Base-by-base conservation (phyloP, 2,329 filamentous ascomycete species). In the Calcarisporium arbuscula region DNA sequence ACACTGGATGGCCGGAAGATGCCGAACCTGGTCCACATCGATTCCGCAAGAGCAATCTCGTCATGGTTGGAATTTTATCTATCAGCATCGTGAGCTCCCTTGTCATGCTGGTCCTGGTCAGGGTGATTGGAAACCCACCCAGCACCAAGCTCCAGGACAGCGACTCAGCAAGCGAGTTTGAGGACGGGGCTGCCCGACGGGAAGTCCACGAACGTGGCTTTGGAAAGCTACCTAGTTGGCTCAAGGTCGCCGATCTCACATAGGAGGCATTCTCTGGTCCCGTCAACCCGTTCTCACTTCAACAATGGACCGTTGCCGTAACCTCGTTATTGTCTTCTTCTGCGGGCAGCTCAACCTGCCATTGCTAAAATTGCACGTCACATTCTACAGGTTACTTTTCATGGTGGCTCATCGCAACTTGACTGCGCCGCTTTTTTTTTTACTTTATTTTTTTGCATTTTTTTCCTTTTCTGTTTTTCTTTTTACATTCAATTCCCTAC, bases 11-110 rank as follows among this genome's bases (percentile, higher is more conserved):
- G 88, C 75, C 81, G 3, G 80, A 72, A 28, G 88, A 95, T 56
- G 76, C 77, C 8, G 65, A 62, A n/a, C 64, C 72, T 1, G 85
- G 85, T 0, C 74, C 74, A 8, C 68, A 74, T 49, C 81, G 82
- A 61, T 94, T 83, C 61, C 80, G 84, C 43, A 81, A 80, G 56
- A 94, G 86, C 62, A 95, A 94, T 58, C 65, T 89, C 46, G 77
- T 82, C 47, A 94, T 95, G 87, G 79, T 94, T 39, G 88, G 81
- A 4, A 95, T 95, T 36, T 62, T 95, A 15, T 77, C 75, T 42
- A 64, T 80, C 32, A 94, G 87, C 60, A 89, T 94, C 32, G 44
- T 82, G 5, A 82, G 81, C 48, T 82, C 82, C 28, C 63, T 80
- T 16, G 52, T 69, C 37, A 89, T 92, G 81, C 75, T 77, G 32